These are phyloP conservation scores for Mycothermus thermophilus DNA, from an alignment of 495 filamentous ascomycete species.

Conservation along the genomic window DNA sequence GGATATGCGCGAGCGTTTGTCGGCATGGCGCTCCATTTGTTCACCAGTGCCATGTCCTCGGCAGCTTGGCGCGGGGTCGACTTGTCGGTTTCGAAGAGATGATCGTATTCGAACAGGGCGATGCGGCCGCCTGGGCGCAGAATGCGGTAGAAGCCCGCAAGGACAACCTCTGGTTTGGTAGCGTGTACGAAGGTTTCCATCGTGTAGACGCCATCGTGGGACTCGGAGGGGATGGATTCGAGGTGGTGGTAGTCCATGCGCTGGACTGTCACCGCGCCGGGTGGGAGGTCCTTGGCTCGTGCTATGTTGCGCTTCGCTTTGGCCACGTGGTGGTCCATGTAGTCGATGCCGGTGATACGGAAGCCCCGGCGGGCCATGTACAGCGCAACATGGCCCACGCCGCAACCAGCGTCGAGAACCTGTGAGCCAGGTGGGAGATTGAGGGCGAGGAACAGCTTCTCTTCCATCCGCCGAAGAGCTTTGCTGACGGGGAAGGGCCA, in stretches of 20 bases:
- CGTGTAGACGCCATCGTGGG: constrained; percentile 42
- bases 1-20: too few species aligned
- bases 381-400: constrained; percentile 36
- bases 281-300: constrained; percentile 20
- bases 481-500: constrained; percentile 36
- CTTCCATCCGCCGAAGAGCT: constrained; percentile 35
- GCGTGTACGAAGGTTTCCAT: constrained; percentile 49
- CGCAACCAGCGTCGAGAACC: constrained; percentile 42
- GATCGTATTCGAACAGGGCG: too few species aligned
- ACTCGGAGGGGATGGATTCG: constrained; percentile 19
- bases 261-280: constrained; percentile 23
- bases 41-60: constrained; percentile 24
- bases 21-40: constrained; percentile 36
- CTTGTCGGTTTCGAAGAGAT: constrained; percentile 18
- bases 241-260: constrained; percentile 44
- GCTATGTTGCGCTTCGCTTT: constrained; percentile 32
- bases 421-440: constrained; percentile 22
- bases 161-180: constrained; percentile 32
- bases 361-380: constrained; percentile 29
- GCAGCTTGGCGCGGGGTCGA: constrained; percentile 16
- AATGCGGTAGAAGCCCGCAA: constrained; percentile 35
- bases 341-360: constrained; percentile 36
- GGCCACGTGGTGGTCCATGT: constrained; percentile 35
- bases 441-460: constrained; percentile 28
- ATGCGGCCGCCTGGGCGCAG: constrained; percentile 36